Percentiles rank a stretch among this genome's conserved stretches.
Evolutionary conservation across 768 basidiomycete species (phyloP).

Genomic region (Psilocybe azurescens): DNA sequence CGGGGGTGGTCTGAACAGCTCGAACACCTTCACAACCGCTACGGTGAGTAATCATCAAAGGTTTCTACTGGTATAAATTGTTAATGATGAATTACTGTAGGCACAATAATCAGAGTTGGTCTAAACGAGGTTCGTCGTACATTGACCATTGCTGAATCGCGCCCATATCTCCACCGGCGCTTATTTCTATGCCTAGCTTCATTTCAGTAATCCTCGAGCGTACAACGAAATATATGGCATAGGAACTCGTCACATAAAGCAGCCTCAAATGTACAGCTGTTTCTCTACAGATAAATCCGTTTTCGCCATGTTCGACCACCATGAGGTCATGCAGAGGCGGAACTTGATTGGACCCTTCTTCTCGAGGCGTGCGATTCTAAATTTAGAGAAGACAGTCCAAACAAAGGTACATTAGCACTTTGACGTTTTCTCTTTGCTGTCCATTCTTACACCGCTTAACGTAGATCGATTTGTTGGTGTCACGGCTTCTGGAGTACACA

Average conservation of each 20-base stretch:
- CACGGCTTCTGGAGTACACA: conserved; percentile 30
- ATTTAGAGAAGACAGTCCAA: conserved; percentile 40
- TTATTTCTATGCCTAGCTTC: conserved; percentile 34
- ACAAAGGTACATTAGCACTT: conserved; percentile 28
- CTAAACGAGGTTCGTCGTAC: conserved; percentile 40
- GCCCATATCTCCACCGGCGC: background rate
- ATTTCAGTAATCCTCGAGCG: conserved; percentile 45
- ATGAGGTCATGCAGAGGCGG: conserved; percentile 38
- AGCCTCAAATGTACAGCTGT: conserved; percentile 38
- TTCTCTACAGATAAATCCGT: conserved; percentile 43
- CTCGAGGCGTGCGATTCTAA: conserved; percentile 43
- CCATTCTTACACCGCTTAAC: background rate
- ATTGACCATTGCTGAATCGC: background rate
- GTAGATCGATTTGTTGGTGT: conserved; percentile 40
- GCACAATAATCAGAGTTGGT: conserved; percentile 41
- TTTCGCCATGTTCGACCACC: conserved; percentile 38
- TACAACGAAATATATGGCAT: conserved; percentile 48
- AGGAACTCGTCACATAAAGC: conserved; percentile 40
- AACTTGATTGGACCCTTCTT: conserved; percentile 45
- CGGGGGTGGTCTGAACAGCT: conserved; percentile 43
- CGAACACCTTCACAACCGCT: conserved; percentile 37
- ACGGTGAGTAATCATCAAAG: conserved; percentile 32
- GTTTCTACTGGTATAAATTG: background rate
- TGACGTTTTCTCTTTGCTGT: background rate
- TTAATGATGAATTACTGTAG: conserved; percentile 19